phyloP scores from a whole-genome alignment of 2,329 filamentous ascomycete species.

The Diplocarpon mali region DNA sequence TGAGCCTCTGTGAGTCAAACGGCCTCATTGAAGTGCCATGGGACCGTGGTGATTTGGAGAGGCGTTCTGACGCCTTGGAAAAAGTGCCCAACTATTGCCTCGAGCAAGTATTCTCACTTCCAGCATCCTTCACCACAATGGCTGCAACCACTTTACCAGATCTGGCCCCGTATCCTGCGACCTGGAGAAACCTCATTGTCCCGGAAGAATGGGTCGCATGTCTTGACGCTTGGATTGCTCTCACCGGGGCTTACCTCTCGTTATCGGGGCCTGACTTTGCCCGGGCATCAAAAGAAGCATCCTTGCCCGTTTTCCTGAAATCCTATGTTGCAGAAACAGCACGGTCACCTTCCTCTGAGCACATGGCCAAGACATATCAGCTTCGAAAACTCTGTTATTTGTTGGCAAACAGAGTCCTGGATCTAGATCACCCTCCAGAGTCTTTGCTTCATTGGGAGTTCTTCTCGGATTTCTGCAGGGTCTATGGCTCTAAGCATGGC shows the following conservation, averaged over 20 bases:
- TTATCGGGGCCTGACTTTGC: slow-evolving; percentile 46
- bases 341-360: slow-evolving; percentile 15
- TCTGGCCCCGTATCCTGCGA: slow-evolving; percentile 67
- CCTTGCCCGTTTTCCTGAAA: slow-evolving; percentile 50
- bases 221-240: slow-evolving; percentile 62
- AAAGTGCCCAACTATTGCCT: too few relatives aligned
- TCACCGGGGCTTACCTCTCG: slow-evolving; percentile 54
- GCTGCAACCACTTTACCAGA: slow-evolving; percentile 36
- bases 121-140: background rate
- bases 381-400: slow-evolving; percentile 56
- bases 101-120: too few relatives aligned
- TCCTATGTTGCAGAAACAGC: slow-evolving; percentile 53
- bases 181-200: slow-evolving; percentile 54
- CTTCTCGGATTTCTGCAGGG: slow-evolving; percentile 54
- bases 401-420: slow-evolving; percentile 47
- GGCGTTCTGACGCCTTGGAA: too few relatives aligned
- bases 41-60: too few relatives aligned
- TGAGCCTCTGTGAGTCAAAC: too few relatives aligned
- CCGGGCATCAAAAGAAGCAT: slow-evolving; percentile 40
- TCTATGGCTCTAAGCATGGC: slow-evolving; percentile 53
- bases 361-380: slow-evolving; percentile 29
- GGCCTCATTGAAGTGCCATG: too few relatives aligned
- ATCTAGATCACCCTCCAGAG: slow-evolving; percentile 32
- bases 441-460: slow-evolving; percentile 53
- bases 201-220: slow-evolving; percentile 67